These are phyloP conservation scores for Scopulariopsis brevicaulis DNA, from an alignment of 2,329 filamentous ascomycete genomes.

Conservation along the genomic window DNA sequence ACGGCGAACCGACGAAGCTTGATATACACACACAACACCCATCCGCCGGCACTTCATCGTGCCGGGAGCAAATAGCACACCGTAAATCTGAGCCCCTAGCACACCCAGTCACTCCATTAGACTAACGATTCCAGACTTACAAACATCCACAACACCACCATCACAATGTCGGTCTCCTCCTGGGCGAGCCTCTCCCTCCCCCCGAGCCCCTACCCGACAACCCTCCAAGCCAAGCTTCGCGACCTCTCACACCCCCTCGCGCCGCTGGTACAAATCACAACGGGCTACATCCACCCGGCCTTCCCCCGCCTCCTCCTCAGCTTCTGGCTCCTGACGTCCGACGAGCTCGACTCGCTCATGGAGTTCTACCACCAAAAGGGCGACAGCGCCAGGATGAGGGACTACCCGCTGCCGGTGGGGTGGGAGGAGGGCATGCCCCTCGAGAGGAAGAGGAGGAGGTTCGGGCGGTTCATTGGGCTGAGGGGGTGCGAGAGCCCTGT, in stretches of 20 bases:
- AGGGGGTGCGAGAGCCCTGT: conserved; percentile 21
- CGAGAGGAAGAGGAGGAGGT: conserved; percentile 60
- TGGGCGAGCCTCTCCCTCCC: neutral
- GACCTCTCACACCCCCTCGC: conserved; percentile 56
- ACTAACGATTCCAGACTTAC: neutral
- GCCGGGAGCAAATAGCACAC: neutral
- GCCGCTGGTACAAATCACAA: conserved; percentile 53
- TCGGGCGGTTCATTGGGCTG: conserved; percentile 65
- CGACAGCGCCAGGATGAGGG: conserved; percentile 37
- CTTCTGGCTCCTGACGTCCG: conserved; percentile 64
- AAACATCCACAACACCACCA: neutral
- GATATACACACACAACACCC: neutral
- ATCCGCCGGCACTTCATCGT: neutral
- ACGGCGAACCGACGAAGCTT: neutral
- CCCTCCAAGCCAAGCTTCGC: conserved; percentile 35
- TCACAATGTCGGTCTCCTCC: neutral
- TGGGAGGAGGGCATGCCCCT: conserved; percentile 44
- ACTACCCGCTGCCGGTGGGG: conserved; percentile 58
- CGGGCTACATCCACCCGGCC: conserved; percentile 48
- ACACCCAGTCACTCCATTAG: neutral
- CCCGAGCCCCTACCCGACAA: neutral
- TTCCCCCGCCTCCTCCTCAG: conserved; percentile 58
- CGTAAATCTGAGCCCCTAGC: neutral
- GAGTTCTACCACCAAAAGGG: conserved; percentile 63
- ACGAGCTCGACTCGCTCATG: conserved; percentile 58